A percentile compares a stretch with the other conserved stretches of the same genome.
Conservation (phyloP, 768 basidiomycete species). For the Symmetrospora coprosmae region DNA sequence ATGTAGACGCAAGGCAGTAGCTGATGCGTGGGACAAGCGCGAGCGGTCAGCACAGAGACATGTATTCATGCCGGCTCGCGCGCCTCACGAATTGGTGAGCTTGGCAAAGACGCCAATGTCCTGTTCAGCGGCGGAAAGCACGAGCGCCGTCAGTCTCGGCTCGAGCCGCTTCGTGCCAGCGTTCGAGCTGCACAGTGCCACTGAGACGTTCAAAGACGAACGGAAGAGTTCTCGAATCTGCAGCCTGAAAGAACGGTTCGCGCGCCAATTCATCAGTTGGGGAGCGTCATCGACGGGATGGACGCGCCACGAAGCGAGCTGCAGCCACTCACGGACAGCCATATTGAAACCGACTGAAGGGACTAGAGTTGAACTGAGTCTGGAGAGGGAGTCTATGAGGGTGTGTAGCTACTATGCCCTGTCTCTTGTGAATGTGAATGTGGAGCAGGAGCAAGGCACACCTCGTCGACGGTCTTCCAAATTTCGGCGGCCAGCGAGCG, state of each 20-base stretch:
- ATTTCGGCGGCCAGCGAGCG: too few relatives aligned
- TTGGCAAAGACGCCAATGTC: constrained; percentile 96
- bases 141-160: not conserved
- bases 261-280: too few relatives aligned
- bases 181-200: not conserved
- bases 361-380: not conserved
- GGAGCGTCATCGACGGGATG: not conserved
- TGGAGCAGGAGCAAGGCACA: too few relatives aligned
- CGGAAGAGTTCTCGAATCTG: constrained; percentile 33
- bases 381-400: not conserved
- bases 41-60: not conserved
- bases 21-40: constrained; percentile 30
- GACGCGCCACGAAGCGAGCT: not conserved
- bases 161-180: not conserved
- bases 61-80: not conserved
- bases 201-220: not conserved
- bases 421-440: too few relatives aligned
- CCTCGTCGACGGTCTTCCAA: too few relatives aligned
- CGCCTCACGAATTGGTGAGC: constrained; percentile 62
- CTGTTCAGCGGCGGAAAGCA: constrained; percentile 22
- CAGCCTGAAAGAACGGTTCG: constrained; percentile 22
- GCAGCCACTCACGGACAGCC: constrained; percentile 49
- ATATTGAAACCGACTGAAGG: constrained; percentile 37
- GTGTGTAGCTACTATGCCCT: too few relatives aligned
- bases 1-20: constrained; percentile 81